Evolutionary conservation across 1,284 basidiomycete genomes (phyloP).

Genomic region (Inonotus hispidus): DNA sequence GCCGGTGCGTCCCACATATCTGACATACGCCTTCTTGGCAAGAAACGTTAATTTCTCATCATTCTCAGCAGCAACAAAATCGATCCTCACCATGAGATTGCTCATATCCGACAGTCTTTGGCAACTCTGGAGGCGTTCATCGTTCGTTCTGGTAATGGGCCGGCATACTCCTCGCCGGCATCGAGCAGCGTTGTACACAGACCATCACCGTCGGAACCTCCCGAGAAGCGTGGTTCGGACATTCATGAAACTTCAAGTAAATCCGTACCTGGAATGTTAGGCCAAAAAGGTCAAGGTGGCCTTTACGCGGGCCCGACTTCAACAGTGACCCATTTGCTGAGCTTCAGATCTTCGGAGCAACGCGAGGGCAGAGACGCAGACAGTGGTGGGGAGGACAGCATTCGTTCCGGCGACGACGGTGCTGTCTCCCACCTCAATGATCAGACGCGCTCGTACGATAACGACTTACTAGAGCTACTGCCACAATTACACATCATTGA

Average conservation of each 20-base stretch:
- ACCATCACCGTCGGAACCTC: constrained; percentile 25
- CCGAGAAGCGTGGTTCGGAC: not conserved
- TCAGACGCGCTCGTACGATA: constrained; percentile 43
- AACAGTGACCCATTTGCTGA: constrained; percentile 57
- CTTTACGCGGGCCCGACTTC: constrained; percentile 71
- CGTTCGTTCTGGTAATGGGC: constrained; percentile 29
- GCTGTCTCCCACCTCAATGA: not conserved
- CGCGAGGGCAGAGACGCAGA: constrained; percentile 37
- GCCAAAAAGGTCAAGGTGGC: constrained; percentile 56
- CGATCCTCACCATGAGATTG: constrained; percentile 68
- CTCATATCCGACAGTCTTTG: constrained; percentile 67
- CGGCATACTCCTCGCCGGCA: constrained; percentile 11
- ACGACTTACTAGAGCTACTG: constrained; percentile 60
- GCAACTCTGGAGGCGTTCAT: constrained; percentile 66
- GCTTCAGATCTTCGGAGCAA: constrained; percentile 38
- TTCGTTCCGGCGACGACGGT: constrained; percentile 2
- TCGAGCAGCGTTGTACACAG: constrained; percentile 6
- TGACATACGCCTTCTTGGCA: not conserved
- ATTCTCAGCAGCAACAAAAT: constrained; percentile 42
- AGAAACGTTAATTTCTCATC: not conserved
- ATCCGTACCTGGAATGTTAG: constrained; percentile 58
- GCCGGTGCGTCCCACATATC: constrained; percentile 24
- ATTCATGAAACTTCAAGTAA: constrained; percentile 39
- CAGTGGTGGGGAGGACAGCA: constrained; percentile 14
- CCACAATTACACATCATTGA: constrained; percentile 64